These are phyloP conservation scores for Croton laevigatus DNA, from an alignment of 441 rosid species.

Conservation along the genomic window DNA sequence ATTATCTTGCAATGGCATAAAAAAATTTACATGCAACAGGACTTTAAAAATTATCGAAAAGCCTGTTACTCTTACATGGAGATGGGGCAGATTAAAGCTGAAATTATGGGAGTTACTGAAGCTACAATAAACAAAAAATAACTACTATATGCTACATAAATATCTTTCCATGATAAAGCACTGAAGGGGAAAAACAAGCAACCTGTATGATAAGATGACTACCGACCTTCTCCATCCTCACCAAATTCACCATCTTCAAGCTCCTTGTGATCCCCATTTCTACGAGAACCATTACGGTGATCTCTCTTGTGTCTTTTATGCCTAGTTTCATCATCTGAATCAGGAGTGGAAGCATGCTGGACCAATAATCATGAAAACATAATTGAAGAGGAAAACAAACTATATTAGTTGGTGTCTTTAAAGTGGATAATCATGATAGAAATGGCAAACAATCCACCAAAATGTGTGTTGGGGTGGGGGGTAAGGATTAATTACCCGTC, in stretches of 20 bases:
- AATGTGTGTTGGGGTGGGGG: no score
- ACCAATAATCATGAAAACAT: constrained; percentile 22
- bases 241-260: constrained; percentile 94
- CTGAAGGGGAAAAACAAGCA: constrained; percentile 15
- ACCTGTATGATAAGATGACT: constrained; percentile 28
- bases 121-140: constrained; percentile 1
- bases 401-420: not conserved
- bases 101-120: constrained; percentile 11
- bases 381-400: not conserved
- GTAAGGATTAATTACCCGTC: no score
- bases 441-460: not conserved
- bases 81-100: constrained; percentile 14
- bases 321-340: constrained; percentile 73
- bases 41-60: constrained; percentile 14
- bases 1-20: not conserved
- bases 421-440: not conserved
- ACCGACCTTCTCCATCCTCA: constrained; percentile 49
- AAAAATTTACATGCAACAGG: constrained; percentile 4
- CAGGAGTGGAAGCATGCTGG: constrained; percentile 87
- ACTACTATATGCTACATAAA: constrained; percentile 13
- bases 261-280: constrained; percentile 50
- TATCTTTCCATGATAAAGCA: constrained; percentile 13
- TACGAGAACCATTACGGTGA: constrained; percentile 51
- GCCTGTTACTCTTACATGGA: constrained; percentile 10
- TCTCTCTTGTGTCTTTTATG: constrained; percentile 76